Evolutionary conservation across 768 basidiomycete species (phyloP).

Genomic region (Austroboletus eburneus): DNA sequence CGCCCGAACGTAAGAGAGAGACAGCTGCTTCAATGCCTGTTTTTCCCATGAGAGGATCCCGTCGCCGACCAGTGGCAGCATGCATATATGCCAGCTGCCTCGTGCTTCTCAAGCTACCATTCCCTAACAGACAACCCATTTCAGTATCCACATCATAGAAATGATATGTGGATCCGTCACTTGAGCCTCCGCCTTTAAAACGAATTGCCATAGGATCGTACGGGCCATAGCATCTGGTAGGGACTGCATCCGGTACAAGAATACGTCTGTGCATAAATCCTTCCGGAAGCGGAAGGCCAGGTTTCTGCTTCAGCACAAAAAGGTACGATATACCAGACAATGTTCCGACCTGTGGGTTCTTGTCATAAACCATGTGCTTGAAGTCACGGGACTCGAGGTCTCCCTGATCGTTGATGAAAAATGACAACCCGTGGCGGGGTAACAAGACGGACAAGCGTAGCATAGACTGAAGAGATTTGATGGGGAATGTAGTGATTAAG

Average conservation of each 20-base stretch:
- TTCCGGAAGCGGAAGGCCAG: background rate
- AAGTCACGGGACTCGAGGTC: conserved; percentile 37
- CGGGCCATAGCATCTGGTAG: too few relatives aligned
- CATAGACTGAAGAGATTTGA: background rate
- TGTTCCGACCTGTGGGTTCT: conserved; percentile 36
- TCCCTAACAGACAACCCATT: conserved; percentile 27
- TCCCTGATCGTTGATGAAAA: conserved; percentile 24
- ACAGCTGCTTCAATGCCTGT: conserved; percentile 44
- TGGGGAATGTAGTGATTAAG: conserved; percentile 9
- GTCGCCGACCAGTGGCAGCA: conserved; percentile 37
- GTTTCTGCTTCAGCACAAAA: conserved; percentile 37
- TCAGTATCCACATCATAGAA: conserved; percentile 29
- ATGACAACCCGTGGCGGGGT: too few relatives aligned
- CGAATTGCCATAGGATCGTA: too few relatives aligned
- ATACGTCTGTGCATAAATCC: conserved; percentile 18
- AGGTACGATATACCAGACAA: conserved; percentile 41
- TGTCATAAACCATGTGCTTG: conserved; percentile 37
- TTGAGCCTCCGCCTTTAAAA: too few relatives aligned
- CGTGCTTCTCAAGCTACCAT: conserved; percentile 18
- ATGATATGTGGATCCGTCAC: conserved; percentile 15
- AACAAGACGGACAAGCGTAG: conserved; percentile 27
- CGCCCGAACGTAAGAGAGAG: conserved; percentile 34
- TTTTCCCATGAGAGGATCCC: conserved; percentile 41
- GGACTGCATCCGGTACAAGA: conserved; percentile 39
- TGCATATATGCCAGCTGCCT: conserved; percentile 43